Percentiles rank a stretch among this genome's conserved stretches.
Conservation (phyloP, 148 eudicot genomes). For the Agrostemma githago region DNA sequence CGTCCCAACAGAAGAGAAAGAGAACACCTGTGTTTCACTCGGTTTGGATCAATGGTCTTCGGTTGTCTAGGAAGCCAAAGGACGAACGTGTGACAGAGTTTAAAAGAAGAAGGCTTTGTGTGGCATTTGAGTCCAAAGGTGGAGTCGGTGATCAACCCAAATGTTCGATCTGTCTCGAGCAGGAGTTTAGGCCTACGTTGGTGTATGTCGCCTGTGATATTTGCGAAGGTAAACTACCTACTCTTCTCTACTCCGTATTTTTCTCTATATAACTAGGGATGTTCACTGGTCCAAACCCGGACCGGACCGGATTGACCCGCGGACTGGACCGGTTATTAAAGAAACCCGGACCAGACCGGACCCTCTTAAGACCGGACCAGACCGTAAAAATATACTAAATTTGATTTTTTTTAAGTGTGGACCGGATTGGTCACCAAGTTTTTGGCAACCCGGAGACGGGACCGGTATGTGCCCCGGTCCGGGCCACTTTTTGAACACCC, state of each 20-base stretch:
- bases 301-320: too few relatives aligned
- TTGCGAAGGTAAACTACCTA: slow-evolving; percentile 64
- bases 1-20: slow-evolving; percentile 42
- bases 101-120: slow-evolving; percentile 48
- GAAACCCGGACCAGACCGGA: too few relatives aligned
- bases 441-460: too few relatives aligned
- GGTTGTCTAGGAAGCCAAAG: slow-evolving; percentile 53
- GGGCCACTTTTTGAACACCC: too few relatives aligned
- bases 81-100: slow-evolving; percentile 63
- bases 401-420: too few relatives aligned
- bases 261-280: not conserved
- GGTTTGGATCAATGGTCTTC: slow-evolving; percentile 80
- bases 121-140: slow-evolving; percentile 35
- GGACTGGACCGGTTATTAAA: too few relatives aligned
- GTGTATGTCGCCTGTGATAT: slow-evolving; percentile 66
- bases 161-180: slow-evolving; percentile 68
- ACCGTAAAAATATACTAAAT: too few relatives aligned
- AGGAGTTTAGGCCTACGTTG: slow-evolving; percentile 35
- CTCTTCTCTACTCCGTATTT: not conserved
- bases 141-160: slow-evolving; percentile 36
- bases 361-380: too few relatives aligned
- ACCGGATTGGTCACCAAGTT: too few relatives aligned
- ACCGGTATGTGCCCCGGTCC: too few relatives aligned
- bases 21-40: slow-evolving; percentile 40
- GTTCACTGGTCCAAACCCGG: too few relatives aligned